Evolutionary conservation across 208 protist genomes (phyloP), one percentile per base, ranked within the genome.

Genomic region (Borovskyia barvae): DNA sequence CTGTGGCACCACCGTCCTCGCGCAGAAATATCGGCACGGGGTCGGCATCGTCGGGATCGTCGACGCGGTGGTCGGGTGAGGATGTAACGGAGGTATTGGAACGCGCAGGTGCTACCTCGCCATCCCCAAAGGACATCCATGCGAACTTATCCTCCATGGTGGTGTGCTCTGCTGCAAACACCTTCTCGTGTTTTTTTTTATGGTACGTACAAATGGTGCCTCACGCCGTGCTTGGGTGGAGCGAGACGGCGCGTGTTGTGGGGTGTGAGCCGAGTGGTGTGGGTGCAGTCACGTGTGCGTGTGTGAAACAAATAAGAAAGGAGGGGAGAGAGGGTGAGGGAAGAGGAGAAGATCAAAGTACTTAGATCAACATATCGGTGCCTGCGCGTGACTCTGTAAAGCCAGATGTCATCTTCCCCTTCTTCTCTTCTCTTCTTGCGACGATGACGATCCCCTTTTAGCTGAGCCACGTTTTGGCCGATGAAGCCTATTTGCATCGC

Each of bases 101-200:
- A 57, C 14, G 33, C n/a, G 1, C 14, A 14, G 9, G 9, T 14
- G 33, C 9, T 14, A 8, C 36, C 4, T 24, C 42, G 22, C 56
- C 64, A 20, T 69, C 65, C 12, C 70, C 70, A 20, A 77, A 63
- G 14, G 62, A 52, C 62, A 82, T 71, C 61, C 66, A 74, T 1
- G 72, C 75, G 17, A 76, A 72, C 3, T 58, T 45, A 11, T 53
- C 48, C 39, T 36, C 11, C 65, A 63, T 72, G 24, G 5, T 14
- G 49, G 8, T 66, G 5, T 7, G 14, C 45, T 12, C 11, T 2
- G 25, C 19, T 39, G 35, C 35, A 40, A 40, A n/a, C 3, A 20
- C 32, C 17, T 15, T 14, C 24, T 49, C 35, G 17, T 37, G 5
- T 62, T 41, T 62, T 7, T 28, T 37, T 24, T n/a, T 51, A 40